These are phyloP conservation scores for Pholiota adiposa DNA, from an alignment of 1,284 basidiomycete genomes.

Conservation along the genomic window DNA sequence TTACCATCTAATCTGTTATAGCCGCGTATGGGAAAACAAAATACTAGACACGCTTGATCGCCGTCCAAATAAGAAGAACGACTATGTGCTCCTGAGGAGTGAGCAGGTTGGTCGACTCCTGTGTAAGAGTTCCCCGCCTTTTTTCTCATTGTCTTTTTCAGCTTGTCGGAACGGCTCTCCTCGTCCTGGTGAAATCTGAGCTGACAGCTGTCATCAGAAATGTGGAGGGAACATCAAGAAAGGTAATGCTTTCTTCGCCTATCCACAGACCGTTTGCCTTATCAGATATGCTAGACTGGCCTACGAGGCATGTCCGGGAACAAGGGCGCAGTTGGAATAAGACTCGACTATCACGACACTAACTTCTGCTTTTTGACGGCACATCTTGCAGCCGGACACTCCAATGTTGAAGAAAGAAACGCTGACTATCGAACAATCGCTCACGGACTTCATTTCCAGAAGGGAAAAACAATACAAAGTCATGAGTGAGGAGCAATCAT, in stretches of 20 bases:
- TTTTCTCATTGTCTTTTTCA: constrained; percentile 34
- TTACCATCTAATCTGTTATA: constrained; percentile 32
- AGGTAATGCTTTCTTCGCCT: constrained; percentile 54
- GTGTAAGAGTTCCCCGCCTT: not conserved
- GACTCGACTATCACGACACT: constrained; percentile 89
- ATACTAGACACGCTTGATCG: constrained; percentile 81
- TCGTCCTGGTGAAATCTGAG: constrained; percentile 83
- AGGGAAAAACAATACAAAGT: constrained; percentile 86
- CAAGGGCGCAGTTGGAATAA: constrained; percentile 93
- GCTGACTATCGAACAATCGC: constrained; percentile 91
- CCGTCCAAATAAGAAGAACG: constrained; percentile 65
- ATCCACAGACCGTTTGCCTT: constrained; percentile 14
- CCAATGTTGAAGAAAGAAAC: constrained; percentile 90
- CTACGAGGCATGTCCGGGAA: constrained; percentile 97
- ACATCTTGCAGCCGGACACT: constrained; percentile 93
- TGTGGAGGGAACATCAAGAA: constrained; percentile 91
- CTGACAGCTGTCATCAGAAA: constrained; percentile 82
- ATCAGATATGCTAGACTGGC: constrained; percentile 70
- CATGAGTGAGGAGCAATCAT: constrained; percentile 75
- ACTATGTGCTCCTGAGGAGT: constrained; percentile 89
- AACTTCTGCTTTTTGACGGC: constrained; percentile 95
- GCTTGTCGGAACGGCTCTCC: constrained; percentile 93
- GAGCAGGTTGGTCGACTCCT: constrained; percentile 77
- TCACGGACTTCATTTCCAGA: constrained; percentile 82
- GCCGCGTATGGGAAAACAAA: constrained; percentile 85